Evolutionary conservation across 257 asterid species (phyloP).

Genomic region (Penstemon newberryi): DNA sequence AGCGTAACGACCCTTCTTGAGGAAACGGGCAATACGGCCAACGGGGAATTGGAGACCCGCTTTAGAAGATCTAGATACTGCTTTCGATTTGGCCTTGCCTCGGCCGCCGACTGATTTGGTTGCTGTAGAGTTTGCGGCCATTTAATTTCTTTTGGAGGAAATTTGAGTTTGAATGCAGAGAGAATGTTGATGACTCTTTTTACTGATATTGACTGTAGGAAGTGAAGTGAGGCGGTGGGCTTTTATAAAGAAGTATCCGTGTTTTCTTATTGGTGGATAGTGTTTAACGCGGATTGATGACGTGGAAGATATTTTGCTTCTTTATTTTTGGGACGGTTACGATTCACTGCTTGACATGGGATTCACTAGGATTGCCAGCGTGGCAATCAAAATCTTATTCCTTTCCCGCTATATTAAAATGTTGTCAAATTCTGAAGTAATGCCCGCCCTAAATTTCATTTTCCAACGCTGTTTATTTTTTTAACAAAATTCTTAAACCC

Average conservation of each 20-base stretch:
- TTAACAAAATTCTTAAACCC: no score
- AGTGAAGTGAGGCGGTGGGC: neutral
- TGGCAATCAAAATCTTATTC: neutral
- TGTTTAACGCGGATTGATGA: slow-evolving; percentile 13
- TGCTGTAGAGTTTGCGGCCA: neutral
- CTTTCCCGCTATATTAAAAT: no score
- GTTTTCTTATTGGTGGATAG: slow-evolving; percentile 12
- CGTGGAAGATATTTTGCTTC: neutral
- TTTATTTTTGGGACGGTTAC: neutral
- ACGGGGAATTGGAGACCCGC: slow-evolving; percentile 25
- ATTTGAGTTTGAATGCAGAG: neutral
- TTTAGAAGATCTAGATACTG: slow-evolving; percentile 6
- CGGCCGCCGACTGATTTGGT: slow-evolving; percentile 9
- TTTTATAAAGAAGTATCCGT: neutral
- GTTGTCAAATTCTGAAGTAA: no score
- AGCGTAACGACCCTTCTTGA: slow-evolving; percentile 15
- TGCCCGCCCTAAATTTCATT: no score
- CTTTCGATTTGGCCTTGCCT: slow-evolving; percentile 3
- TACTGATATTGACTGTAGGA: neutral
- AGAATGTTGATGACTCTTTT: neutral
- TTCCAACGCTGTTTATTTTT: no score
- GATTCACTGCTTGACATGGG: neutral
- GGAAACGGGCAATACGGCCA: slow-evolving; percentile 20
- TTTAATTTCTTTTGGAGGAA: neutral
- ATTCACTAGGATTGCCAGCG: slow-evolving; percentile 14